A percentile compares a stretch with the other conserved stretches of the same genome.
phyloP scores from a whole-genome alignment of 2,329 filamentous ascomycete species.

The Alternaria angustiovoidea region DNA sequence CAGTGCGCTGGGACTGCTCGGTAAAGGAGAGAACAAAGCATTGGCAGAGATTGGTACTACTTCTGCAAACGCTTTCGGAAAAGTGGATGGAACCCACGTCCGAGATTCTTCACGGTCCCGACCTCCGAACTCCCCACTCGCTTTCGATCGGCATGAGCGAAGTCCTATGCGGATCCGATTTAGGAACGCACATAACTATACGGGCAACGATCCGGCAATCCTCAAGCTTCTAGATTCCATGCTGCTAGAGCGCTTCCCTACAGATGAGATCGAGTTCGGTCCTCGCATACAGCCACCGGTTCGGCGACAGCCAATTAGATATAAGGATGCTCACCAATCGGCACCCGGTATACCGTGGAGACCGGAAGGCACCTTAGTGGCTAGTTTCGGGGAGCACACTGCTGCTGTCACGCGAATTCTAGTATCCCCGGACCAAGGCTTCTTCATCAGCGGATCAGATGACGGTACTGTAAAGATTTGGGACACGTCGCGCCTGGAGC shows the following conservation, averaged over 20 bases:
- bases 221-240: conserved; percentile 79
- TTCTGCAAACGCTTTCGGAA: conserved; percentile 70
- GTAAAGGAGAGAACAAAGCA: conserved; percentile 67
- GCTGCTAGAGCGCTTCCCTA: conserved; percentile 72
- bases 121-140: conserved; percentile 40
- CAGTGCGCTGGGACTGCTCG: conserved; percentile 68
- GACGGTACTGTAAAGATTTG: conserved; percentile 92
- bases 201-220: conserved; percentile 74
- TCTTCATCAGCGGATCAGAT: conserved; percentile 93
- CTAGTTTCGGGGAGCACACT: conserved; percentile 87
- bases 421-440: conserved; percentile 86
- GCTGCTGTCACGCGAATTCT: conserved; percentile 82
- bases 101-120: conserved; percentile 43
- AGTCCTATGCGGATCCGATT: conserved; percentile 56
- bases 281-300: conserved; percentile 78
- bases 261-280: conserved; percentile 73
- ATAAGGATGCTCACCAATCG: conserved; percentile 60
- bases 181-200: conserved; percentile 80
- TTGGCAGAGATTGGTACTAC: conserved; percentile 71
- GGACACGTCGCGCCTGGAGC: conserved; percentile 89
- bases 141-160: conserved; percentile 40
- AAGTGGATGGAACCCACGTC: conserved; percentile 62
- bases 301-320: conserved; percentile 60
- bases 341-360: conserved; percentile 73
- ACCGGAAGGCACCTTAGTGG: conserved; percentile 83